phyloP scores from a whole-genome alignment of 331 rosid genomes.

The Spiraea crenata region DNA sequence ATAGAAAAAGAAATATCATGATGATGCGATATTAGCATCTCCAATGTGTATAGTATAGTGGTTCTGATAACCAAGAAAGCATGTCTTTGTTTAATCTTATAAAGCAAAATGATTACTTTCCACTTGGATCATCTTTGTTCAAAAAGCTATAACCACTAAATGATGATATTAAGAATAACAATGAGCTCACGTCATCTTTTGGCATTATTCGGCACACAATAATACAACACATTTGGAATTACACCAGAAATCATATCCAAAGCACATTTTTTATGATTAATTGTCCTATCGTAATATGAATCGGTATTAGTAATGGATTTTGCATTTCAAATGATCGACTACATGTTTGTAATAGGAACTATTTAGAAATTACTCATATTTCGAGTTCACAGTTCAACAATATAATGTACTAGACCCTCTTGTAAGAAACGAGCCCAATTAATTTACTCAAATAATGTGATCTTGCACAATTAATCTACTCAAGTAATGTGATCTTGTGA shows the following conservation, averaged over 20 bases:
- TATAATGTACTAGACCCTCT: neutral
- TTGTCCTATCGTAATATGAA: too few relatives aligned
- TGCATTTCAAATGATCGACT: too few relatives aligned
- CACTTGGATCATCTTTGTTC: slow-evolving; percentile 3
- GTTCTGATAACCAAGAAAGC: slow-evolving; percentile 18
- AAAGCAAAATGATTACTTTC: neutral
- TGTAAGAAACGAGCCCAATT: too few relatives aligned
- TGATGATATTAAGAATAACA: neutral
- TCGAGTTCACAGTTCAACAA: neutral
- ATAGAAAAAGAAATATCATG: neutral
- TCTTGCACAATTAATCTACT: neutral
- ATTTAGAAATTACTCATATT: too few relatives aligned
- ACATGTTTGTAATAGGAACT: too few relatives aligned
- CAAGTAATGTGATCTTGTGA: neutral
- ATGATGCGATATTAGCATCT: slow-evolving; percentile 17
- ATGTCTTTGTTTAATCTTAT: slow-evolving; percentile 5
- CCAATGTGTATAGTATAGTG: neutral
- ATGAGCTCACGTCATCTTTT: neutral
- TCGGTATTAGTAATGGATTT: too few relatives aligned
- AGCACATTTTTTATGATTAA: too few relatives aligned
- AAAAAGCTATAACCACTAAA: neutral
- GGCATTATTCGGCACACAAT: neutral
- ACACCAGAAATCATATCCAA: too few relatives aligned
- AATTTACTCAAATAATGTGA: neutral
- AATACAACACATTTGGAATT: too few relatives aligned